Conservation (phyloP, 345 rosid genomes). For the Linum usitatissimum region DNA sequence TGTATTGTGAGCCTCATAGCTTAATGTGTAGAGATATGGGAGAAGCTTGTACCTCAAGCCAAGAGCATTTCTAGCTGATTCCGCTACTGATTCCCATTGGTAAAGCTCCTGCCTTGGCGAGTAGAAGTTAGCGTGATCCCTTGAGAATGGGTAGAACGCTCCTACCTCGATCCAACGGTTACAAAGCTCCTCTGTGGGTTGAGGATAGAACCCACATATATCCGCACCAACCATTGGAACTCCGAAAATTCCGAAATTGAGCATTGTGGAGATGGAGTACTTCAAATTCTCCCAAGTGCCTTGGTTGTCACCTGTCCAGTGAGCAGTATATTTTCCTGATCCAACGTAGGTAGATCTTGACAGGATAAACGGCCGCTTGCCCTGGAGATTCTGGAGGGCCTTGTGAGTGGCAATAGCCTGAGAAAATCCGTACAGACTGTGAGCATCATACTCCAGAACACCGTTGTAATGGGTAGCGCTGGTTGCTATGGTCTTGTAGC, state of each 20-base stretch:
- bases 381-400: conserved; percentile 58
- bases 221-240: conserved; percentile 97
- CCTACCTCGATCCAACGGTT: conserved; percentile 98
- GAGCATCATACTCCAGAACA: conserved; percentile 84
- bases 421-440: conserved; percentile 84
- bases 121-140: conserved; percentile 86
- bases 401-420: conserved; percentile 81
- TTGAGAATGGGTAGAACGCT: conserved; percentile 87
- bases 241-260: conserved; percentile 87
- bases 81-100: conserved; percentile 77
- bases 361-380: conserved; percentile 83
- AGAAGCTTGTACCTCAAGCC: conserved; percentile 90
- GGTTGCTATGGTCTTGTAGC: conserved; percentile 89
- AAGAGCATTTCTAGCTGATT: conserved; percentile 84
- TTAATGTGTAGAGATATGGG: conserved; percentile 77
- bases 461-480: conserved; percentile 92
- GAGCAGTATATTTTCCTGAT: conserved; percentile 84
- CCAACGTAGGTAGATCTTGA: conserved; percentile 86
- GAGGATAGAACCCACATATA: conserved; percentile 90
- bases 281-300: conserved; percentile 88
- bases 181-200: conserved; percentile 88
- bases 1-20: conserved; percentile 55
- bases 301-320: conserved; percentile 93
- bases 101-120: conserved; percentile 97
- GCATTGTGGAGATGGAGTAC: conserved; percentile 77